Conservation (phyloP, 495 filamentous ascomycete genomes). For the Tuber borchii region DNA sequence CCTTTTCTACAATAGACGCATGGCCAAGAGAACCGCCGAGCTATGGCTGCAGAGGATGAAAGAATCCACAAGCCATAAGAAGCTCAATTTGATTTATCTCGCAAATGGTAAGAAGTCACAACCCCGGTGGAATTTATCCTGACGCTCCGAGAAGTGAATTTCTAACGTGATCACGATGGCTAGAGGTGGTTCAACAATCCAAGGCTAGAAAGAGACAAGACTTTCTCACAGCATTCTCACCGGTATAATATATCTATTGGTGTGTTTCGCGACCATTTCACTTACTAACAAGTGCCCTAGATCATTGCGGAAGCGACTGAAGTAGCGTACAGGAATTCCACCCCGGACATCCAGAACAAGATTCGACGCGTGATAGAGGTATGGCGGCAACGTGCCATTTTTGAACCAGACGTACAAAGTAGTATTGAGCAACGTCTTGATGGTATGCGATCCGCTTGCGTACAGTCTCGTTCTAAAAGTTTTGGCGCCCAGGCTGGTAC, state of each 20-base stretch:
- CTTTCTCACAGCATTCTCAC: slow-evolving; percentile 82
- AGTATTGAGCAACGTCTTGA: slow-evolving; percentile 70
- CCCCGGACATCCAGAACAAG: slow-evolving; percentile 77
- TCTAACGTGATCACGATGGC: neutral
- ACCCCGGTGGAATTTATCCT: slow-evolving; percentile 27
- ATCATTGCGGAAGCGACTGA: slow-evolving; percentile 80
- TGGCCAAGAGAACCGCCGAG: slow-evolving; percentile 79
- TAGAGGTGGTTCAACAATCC: slow-evolving; percentile 92
- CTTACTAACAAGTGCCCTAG: slow-evolving; percentile 38
- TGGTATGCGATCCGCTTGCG: slow-evolving; percentile 48
- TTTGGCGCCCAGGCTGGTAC: no score
- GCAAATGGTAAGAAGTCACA: slow-evolving; percentile 64
- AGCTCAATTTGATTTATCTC: slow-evolving; percentile 86
- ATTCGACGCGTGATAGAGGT: slow-evolving; percentile 85
- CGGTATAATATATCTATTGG: slow-evolving; percentile 46
- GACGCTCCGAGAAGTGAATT: slow-evolving; percentile 9
- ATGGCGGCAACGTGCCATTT: slow-evolving; percentile 82
- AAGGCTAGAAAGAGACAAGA: slow-evolving; percentile 85
- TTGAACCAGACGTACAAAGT: slow-evolving; percentile 68
- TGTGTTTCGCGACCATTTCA: slow-evolving; percentile 4
- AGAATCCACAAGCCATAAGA: slow-evolving; percentile 73
- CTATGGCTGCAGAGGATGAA: slow-evolving; percentile 84
- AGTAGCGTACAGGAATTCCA: slow-evolving; percentile 76
- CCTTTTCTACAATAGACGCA: slow-evolving; percentile 54
- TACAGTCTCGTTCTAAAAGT: neutral